These are phyloP conservation scores for Clausena lansium DNA, from an alignment of 345 rosid species.

Conservation along the genomic window DNA sequence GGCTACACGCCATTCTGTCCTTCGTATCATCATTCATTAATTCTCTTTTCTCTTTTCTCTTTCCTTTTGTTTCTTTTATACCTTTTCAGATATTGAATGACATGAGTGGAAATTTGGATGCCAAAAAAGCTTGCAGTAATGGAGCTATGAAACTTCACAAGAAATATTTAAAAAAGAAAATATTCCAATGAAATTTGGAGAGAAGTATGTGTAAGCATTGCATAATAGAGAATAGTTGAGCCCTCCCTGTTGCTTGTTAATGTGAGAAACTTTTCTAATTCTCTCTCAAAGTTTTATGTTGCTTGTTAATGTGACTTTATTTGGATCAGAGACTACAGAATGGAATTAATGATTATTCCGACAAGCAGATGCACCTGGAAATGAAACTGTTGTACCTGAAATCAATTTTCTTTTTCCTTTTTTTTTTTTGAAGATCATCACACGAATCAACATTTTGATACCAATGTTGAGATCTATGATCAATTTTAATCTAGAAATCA, in stretches of 20 bases:
- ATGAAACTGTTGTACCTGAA: conserved; percentile 13
- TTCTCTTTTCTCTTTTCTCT: neutral
- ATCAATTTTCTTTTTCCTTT: conserved; percentile 5
- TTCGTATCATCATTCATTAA: neutral
- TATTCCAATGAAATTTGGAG: neutral
- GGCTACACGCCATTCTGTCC: neutral
- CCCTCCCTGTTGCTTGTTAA: neutral
- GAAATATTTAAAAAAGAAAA: conserved; percentile 70
- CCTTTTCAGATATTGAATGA: conserved; percentile 74
- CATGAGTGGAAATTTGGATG: conserved; percentile 83
- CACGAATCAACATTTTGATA: conserved; percentile 14
- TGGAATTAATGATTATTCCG: conserved; percentile 14
- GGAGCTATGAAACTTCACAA: conserved; percentile 95
- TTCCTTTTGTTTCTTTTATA: neutral
- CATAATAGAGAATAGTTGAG: neutral
- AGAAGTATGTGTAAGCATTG: neutral
- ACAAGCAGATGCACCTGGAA: conserved; percentile 17
- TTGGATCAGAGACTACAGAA: conserved; percentile 12
- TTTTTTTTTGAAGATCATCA: neutral
- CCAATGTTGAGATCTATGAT: conserved; percentile 4
- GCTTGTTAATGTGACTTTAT: neutral
- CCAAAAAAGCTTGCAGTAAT: conserved; percentile 69
- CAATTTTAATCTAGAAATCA: conserved; percentile 10
- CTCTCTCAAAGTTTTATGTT: neutral
- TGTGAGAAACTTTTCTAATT: neutral